Evolutionary conservation across 139 green algal genomes (phyloP).

Genomic region (Chlamydomonas urium): DNA sequence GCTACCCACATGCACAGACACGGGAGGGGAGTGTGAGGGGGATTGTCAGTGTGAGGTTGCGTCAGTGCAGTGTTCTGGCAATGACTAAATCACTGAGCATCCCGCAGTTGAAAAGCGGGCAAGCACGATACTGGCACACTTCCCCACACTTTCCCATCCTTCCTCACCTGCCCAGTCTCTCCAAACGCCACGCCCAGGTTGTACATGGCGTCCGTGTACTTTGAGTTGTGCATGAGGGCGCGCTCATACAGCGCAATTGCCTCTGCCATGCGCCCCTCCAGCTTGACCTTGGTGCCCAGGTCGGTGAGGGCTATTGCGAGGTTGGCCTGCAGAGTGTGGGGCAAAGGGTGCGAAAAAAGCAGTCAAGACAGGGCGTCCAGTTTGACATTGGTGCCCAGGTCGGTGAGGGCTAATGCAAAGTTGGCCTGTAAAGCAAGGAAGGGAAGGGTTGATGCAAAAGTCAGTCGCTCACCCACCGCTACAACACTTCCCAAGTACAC

Average conservation of each 20-base stretch:
- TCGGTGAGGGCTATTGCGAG: slow-evolving; percentile 84
- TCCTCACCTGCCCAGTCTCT: slow-evolving; percentile 45
- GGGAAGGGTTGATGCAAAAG: neutral
- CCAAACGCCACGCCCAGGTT: slow-evolving; percentile 86
- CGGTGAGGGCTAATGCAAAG: slow-evolving; percentile 80
- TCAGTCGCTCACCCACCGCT: neutral
- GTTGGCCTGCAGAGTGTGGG: slow-evolving; percentile 62
- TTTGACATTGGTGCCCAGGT: slow-evolving; percentile 66
- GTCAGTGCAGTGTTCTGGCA: too few relatives aligned
- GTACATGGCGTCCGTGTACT: slow-evolving; percentile 86
- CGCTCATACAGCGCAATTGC: slow-evolving; percentile 63
- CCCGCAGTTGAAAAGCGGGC: too few relatives aligned
- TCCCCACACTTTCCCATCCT: too few relatives aligned
- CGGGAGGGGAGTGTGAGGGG: too few relatives aligned
- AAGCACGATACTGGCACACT: too few relatives aligned
- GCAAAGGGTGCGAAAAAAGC: neutral
- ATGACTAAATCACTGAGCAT: too few relatives aligned
- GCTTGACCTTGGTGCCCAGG: slow-evolving; percentile 58
- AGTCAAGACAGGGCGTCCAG: slow-evolving; percentile 19
- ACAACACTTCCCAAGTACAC: neutral
- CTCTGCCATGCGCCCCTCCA: slow-evolving; percentile 35
- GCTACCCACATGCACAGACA: too few relatives aligned
- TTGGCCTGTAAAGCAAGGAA: slow-evolving; percentile 50
- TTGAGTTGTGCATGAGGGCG: slow-evolving; percentile 54
- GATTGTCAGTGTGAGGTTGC: too few relatives aligned